These are phyloP conservation scores for Metahyphopichia silvanorum DNA, from an alignment of 805 yeast genomes.

Conservation along the genomic window DNA sequence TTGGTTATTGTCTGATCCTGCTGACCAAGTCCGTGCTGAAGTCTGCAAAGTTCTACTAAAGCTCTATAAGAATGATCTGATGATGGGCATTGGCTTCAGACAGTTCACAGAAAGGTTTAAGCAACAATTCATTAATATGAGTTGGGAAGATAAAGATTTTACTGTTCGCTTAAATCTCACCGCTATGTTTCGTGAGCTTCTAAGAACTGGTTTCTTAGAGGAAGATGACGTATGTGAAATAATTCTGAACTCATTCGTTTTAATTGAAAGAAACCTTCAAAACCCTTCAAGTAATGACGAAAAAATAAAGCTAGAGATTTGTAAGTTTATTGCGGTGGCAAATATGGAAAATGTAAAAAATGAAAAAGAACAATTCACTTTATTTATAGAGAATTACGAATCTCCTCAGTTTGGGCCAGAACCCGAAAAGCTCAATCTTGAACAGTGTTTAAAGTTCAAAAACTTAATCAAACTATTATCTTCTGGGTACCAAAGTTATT, in stretches of 20 bases:
- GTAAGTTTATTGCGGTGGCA: slow-evolving; percentile 49
- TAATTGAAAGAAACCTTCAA: slow-evolving; percentile 12
- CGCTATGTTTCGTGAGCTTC: slow-evolving; percentile 54
- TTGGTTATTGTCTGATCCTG: slow-evolving; percentile 77
- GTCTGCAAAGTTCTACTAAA: slow-evolving; percentile 54
- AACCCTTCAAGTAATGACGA: slow-evolving; percentile 9
- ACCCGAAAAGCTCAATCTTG: slow-evolving; percentile 14
- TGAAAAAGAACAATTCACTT: slow-evolving; percentile 29
- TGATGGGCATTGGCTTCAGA: slow-evolving; percentile 62
- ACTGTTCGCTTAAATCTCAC: slow-evolving; percentile 50
- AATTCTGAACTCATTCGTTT: slow-evolving; percentile 18
- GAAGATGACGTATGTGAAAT: slow-evolving; percentile 47
- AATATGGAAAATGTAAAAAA: slow-evolving; percentile 39
- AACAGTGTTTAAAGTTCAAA: slow-evolving; percentile 18
- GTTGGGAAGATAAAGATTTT: slow-evolving; percentile 38
- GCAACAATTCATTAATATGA: slow-evolving; percentile 60
- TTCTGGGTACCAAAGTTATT: slow-evolving; percentile 5
- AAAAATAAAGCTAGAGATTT: slow-evolving; percentile 44
- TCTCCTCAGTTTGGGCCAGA: slow-evolving; percentile 21
- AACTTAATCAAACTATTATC: slow-evolving; percentile 11
- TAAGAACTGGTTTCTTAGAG: slow-evolving; percentile 60
- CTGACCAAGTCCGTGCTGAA: slow-evolving; percentile 58
- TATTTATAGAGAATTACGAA: slow-evolving; percentile 25
- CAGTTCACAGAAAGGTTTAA: slow-evolving; percentile 78
- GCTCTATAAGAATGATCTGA: slow-evolving; percentile 42